phyloP scores from a whole-genome alignment of 129 eudicot genomes.

The Scalesia atractyloides region DNA sequence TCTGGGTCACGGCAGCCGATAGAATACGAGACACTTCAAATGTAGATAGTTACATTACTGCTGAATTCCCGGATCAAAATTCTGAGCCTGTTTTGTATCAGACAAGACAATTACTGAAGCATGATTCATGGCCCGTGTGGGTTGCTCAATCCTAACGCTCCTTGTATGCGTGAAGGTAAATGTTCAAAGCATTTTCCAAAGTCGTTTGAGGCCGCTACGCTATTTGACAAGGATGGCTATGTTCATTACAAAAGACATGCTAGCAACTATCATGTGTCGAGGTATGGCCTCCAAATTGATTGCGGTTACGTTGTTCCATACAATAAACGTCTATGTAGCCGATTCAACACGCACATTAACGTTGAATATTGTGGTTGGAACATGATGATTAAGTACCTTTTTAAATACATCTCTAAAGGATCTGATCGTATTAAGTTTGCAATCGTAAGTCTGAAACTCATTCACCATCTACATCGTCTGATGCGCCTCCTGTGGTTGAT shows the following conservation, averaged over 20 bases:
- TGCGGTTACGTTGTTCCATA: no score
- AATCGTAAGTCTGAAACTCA: no score
- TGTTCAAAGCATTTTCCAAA: neutral
- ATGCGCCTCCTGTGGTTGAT: neutral
- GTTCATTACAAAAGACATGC: neutral
- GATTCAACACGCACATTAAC: no score
- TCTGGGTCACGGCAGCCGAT: neutral
- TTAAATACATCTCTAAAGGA: neutral
- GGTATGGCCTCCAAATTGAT: no score
- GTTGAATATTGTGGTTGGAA: no score
- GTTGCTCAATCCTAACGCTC: neutral
- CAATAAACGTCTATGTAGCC: no score
- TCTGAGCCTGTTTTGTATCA: no score
- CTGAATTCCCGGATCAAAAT: neutral
- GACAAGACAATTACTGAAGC: neutral
- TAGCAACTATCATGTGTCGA: no score
- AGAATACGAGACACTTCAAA: neutral
- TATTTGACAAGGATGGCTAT: neutral
- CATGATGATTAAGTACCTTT: no score
- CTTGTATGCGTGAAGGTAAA: constrained; percentile 4
- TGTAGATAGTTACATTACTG: neutral
- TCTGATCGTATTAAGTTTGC: neutral
- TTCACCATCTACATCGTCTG: no score
- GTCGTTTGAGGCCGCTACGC: neutral
- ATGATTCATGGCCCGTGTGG: constrained; percentile 22